Base-by-base conservation (phyloP, 495 filamentous ascomycete species). In the Bacidia rubella region DNA sequence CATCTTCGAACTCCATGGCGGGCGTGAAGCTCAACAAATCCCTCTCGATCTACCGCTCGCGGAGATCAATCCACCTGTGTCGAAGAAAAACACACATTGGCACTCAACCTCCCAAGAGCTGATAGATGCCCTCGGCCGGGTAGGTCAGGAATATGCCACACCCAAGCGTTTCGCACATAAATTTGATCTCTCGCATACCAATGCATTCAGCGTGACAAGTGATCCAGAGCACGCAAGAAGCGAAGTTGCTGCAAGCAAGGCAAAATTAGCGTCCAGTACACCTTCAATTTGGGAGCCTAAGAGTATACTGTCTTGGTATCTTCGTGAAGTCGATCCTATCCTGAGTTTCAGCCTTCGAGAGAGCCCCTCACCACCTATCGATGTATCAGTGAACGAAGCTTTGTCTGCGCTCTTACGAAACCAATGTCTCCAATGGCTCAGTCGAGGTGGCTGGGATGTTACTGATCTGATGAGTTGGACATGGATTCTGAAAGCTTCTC, bases 401-500 rank as follows among this genome's bases (percentile, higher is more conserved):
- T 35, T 35, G 29, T 35, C 29, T 35, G 29, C 15, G 5, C 15
- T 35, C 29, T 7, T 15, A 35, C 7, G 15, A 15, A 35, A 5
- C 15, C 29, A 15, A 5, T 7, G 29, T 35, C 29, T 62, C 25
- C 52, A 43, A 0, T 74, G 67, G 24, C 62, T 83, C 2, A 51
- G 38, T 3, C 27, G 35, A 5, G 65, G 66, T 29, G 69, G 70
- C 2, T 78, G 71, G 54, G 59, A 54, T 24, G 50, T 66, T 2
- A 57, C 64, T n/a, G 75, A 83, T 65, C 68, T 83, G 23, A 64
- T 73, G 51, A 55, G 64, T 5, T 84, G 80, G 80, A 68, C 71
- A 4, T 80, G 76, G 76, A 66, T 83, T 15, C 54, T 84, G 51
- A 70, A 64, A 32, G 67, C 71, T 24, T 54, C 55, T 24, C 66